phyloP scores from a whole-genome alignment of 371 early-diverging fungal species.

The Choanephora cucurbitarum region DNA sequence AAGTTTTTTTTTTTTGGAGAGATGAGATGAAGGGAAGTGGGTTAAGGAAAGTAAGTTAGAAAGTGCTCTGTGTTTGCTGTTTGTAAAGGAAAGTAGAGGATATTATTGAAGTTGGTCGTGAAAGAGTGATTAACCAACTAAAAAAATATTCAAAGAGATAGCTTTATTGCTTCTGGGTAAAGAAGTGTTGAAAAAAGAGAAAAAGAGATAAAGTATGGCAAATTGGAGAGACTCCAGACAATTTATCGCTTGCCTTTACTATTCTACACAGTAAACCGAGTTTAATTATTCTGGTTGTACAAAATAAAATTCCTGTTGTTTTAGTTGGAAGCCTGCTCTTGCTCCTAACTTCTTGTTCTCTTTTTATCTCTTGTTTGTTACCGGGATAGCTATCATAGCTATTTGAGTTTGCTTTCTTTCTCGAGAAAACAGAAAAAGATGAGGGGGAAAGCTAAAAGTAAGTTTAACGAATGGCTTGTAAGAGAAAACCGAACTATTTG shows the following conservation, averaged over 20 bases:
- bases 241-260: conserved; percentile 1
- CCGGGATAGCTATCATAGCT: not conserved
- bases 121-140: conserved; percentile 26
- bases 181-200: conserved; percentile 9
- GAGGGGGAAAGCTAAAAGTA: no score
- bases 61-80: not conserved
- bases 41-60: conserved; percentile 17
- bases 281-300: conserved; percentile 21
- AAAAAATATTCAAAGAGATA: conserved; percentile 1
- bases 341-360: not conserved
- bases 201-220: conserved; percentile 5
- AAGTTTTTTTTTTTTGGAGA: not conserved
- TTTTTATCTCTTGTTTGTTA: not conserved
- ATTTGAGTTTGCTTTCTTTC: no score
- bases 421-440: no score
- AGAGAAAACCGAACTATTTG: conserved; percentile 1
- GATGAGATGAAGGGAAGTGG: conserved; percentile 3
- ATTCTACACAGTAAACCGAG: conserved; percentile 8
- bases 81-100: conserved; percentile 24
- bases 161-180: conserved; percentile 5
- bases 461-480: no score
- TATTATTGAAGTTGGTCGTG: conserved; percentile 5
- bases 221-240: not conserved
- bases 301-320: conserved; percentile 15
- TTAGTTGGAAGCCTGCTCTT: not conserved